Base-by-base conservation (phyloP, 106 monocot species). In the Xerophyta viscosa region DNA sequence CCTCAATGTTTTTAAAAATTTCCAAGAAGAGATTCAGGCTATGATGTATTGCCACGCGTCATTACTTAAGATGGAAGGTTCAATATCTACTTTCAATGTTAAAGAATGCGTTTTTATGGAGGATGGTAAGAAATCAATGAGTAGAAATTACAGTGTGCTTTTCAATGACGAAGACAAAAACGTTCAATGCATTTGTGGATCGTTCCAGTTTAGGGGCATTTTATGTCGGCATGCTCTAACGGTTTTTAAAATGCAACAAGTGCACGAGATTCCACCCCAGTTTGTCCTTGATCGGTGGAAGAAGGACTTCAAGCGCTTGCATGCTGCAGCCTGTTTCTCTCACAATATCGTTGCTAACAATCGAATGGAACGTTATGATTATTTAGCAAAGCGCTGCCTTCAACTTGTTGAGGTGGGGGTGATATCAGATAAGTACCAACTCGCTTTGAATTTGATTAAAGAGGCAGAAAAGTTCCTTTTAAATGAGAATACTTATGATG, bases 1-100 rank as follows among this genome's bases (percentile, higher is more conserved):
- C 20, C 50, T 68, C 21, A 68, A 77, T 28, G 53, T 72, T 58
- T 82, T 82, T 37, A 77, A 77, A 27, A 72, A 72, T 30, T 82
- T 82, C 43, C 82, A 82, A 50, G 82, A 82, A 56, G 82, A 82
- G 64, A 68, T 82, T 36, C 63, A 72, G 68, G 76, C 76, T 15
- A 82, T 72, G 25, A 72, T 77, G 72, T 76, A 82, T 68, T 82
- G 82, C 43, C 71, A 82, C 58, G 71, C 56, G n/a, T 68, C 71
- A 23, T 19, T 72, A n/a, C 3, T 72, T 24, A 67, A 46, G 18
- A 26, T 33, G 39, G 82, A 77, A 31, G 77, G 65, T 43, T 50
- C 37, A 6, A 33, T 50, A 13, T 77, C 76, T 25, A 77, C 77
- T 8, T 82, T 82, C 52, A 56, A 77, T 46, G 82, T 82, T 9